Conservation (phyloP, 2,329 filamentous ascomycete genomes). For the Fusarium guadeloupense region DNA sequence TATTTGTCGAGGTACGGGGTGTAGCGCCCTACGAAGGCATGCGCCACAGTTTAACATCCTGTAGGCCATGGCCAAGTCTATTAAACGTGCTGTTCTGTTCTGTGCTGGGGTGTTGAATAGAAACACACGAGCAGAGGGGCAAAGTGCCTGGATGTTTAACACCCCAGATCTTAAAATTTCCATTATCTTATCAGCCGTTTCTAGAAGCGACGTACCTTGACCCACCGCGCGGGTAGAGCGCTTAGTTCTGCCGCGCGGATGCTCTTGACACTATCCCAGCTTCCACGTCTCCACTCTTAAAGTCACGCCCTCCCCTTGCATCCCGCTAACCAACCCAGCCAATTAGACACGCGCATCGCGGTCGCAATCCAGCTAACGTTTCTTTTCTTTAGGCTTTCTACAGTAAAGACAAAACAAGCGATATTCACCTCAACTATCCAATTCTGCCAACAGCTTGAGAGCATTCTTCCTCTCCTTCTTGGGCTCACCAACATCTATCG, state of each 20-base stretch:
- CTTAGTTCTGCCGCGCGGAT: constrained; percentile 22
- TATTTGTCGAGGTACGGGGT: constrained; percentile 21
- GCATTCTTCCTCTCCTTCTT: background rate
- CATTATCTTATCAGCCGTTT: constrained; percentile 41
- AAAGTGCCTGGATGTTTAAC: background rate
- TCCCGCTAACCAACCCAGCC: constrained; percentile 4
- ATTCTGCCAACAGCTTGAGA: background rate
- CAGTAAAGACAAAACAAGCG: constrained; percentile 18
- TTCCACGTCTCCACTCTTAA: background rate
- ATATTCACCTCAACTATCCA: background rate
- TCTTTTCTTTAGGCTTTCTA: constrained; percentile 26
- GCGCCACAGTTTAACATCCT: constrained; percentile 41
- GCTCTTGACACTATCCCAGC: no score
- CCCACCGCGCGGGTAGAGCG: background rate
- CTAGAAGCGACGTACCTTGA: constrained; percentile 3
- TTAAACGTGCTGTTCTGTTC: no score
- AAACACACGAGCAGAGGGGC: background rate
- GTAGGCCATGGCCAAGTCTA: constrained; percentile 36
- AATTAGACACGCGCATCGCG: constrained; percentile 41
- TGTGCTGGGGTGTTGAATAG: background rate
- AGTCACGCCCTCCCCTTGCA: constrained; percentile 26
- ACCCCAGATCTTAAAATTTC: constrained; percentile 1
- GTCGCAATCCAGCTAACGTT: constrained; percentile 31
- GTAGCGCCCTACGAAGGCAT: constrained; percentile 43
- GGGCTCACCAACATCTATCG: background rate